Percentiles rank a stretch among this genome's conserved stretches.
Evolutionary conservation across 192 early-diverging fungal genomes (phyloP).

Genomic region (Funneliformis geosporum): DNA sequence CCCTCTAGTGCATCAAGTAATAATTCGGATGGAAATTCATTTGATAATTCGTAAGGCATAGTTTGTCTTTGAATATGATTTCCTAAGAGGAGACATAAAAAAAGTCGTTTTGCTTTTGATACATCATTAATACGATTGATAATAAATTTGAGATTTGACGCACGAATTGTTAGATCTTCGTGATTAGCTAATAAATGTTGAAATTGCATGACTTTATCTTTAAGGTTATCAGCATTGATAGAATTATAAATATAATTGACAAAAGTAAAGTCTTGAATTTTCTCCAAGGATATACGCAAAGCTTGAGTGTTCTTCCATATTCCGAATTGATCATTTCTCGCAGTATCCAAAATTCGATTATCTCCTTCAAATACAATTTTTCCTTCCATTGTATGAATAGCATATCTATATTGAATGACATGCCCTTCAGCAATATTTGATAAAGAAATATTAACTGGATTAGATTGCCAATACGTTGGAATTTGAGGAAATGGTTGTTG

Average conservation of each 20-base stretch:
- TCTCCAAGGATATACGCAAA: not conserved
- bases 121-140: not conserved
- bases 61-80: not conserved
- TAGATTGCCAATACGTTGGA: not conserved
- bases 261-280: not conserved
- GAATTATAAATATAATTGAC: not conserved
- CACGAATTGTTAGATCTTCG: not conserved
- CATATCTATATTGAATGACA: not conserved
- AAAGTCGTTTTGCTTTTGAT: not conserved
- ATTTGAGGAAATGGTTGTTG: not conserved
- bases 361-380: not conserved
- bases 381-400: not conserved
- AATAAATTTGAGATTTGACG: not conserved
- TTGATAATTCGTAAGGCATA: not conserved
- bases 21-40: not conserved
- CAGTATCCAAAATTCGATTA: not conserved
- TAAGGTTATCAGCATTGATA: not conserved
- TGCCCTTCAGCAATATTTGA: not conserved
- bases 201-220: constrained; percentile 3
- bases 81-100: not conserved
- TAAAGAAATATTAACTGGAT: not conserved
- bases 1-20: not conserved
- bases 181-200: not conserved
- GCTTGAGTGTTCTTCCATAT: not conserved
- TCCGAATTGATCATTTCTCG: not conserved